These are phyloP conservation scores for Fusarium illudens DNA, from an alignment of 2,329 filamentous ascomycete genomes.

Conservation along the genomic window DNA sequence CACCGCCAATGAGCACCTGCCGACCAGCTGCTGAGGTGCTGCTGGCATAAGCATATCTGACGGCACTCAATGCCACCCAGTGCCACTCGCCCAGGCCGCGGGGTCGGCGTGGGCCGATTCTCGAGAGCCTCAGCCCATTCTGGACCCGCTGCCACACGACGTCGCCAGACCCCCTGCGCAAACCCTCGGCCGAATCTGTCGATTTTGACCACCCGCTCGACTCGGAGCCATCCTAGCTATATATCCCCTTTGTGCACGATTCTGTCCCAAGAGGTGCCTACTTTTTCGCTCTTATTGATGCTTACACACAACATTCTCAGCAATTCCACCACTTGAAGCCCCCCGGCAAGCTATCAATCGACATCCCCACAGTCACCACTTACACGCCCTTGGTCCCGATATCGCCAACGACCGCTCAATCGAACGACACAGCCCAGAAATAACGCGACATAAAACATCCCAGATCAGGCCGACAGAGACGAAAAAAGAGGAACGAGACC, in stretches of 20 bases:
- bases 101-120: conserved; percentile 49
- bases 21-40: conserved; percentile 10
- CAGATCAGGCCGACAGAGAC: conserved; percentile 17
- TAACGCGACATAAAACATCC: conserved; percentile 17
- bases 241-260: conserved; percentile 42
- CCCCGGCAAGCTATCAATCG: conserved; percentile 11
- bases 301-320: conserved; percentile 26
- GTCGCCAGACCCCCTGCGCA: conserved; percentile 45
- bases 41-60: conserved; percentile 44
- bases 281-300: conserved; percentile 27
- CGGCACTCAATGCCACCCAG: conserved; percentile 30
- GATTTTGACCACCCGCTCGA: conserved; percentile 37
- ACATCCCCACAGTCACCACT: conserved; percentile 25
- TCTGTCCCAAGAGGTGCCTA: conserved; percentile 16
- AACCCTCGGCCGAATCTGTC: conserved; percentile 43
- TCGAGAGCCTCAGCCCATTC: conserved; percentile 49
- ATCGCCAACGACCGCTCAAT: conserved; percentile 14
- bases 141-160: conserved; percentile 47
- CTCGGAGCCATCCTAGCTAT: conserved; percentile 30
- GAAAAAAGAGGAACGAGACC: conserved; percentile 21
- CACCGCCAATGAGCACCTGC: conserved; percentile 19
- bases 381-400: conserved; percentile 23
- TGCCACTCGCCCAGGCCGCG: conserved; percentile 33
- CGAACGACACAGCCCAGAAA: conserved; percentile 16
- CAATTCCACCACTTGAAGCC: conserved; percentile 16